A percentile compares a stretch with the other conserved stretches of the same genome.
Conservation (phyloP, 139 green algal species). For the Closterium sp. region DNA sequence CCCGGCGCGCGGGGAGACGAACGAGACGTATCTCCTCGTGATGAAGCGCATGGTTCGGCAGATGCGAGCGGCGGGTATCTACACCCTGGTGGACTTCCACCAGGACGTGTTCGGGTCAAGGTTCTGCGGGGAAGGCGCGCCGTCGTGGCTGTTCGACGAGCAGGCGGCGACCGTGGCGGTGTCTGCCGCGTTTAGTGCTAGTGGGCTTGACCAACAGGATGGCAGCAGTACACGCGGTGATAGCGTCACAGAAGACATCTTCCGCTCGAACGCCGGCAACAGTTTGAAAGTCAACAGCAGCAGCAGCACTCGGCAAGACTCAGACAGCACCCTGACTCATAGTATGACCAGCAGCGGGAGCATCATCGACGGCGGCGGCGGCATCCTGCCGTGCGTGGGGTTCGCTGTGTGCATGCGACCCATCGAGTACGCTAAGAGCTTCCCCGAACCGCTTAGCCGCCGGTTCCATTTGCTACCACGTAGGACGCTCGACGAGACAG, state of each 20-base stretch:
- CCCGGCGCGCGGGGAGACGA: background rate
- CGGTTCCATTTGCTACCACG: background rate
- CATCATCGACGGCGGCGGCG: background rate
- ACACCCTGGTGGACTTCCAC: constrained; percentile 33
- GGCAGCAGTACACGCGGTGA: no score
- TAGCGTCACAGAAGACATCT: background rate
- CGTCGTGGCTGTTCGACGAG: constrained; percentile 26
- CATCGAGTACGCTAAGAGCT: constrained; percentile 9
- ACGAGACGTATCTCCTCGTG: constrained; percentile 16
- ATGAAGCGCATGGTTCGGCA: constrained; percentile 6
- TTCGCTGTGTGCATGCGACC: constrained; percentile 4
- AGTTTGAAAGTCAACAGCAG: background rate
- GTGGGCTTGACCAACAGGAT: no score
- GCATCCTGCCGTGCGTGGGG: background rate
- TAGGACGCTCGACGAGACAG: background rate
- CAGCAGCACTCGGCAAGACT: background rate
- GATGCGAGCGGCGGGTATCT: constrained; percentile 10
- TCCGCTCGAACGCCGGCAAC: background rate
- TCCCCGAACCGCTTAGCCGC: constrained; percentile 11
- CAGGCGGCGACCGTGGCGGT: background rate
- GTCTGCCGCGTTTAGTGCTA: no score
- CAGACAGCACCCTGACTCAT: background rate
- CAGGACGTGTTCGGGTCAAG: constrained; percentile 21
- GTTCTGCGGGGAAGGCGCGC: constrained; percentile 28
- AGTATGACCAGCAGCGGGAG: background rate